Percentiles rank a stretch among this genome's conserved stretches.
Conservation (phyloP, 371 early-diverging fungal species). For the Umbelopsis sp. region DNA sequence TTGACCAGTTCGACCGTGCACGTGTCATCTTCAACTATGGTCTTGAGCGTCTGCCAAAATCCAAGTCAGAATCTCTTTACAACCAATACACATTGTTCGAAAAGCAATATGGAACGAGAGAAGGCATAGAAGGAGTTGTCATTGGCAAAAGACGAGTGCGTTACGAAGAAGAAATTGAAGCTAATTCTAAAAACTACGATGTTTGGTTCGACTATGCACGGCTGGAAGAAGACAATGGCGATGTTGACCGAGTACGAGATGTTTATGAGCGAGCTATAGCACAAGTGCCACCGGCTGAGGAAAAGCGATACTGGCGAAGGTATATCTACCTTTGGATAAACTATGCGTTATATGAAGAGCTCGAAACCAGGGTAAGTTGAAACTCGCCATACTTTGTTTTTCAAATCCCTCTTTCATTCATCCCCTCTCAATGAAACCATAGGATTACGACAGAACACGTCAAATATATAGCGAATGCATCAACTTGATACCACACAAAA, state of each 20-base stretch:
- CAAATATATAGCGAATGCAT: constrained; percentile 87
- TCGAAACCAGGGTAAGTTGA: constrained; percentile 44
- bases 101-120: constrained; percentile 90
- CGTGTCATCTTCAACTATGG: constrained; percentile 96
- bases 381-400: too few species aligned
- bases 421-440: neutral
- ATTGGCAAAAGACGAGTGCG: constrained; percentile 84
- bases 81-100: constrained; percentile 95
- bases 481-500: constrained; percentile 88
- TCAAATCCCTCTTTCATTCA: too few species aligned
- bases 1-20: constrained; percentile 78
- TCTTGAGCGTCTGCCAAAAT: constrained; percentile 82
- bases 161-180: constrained; percentile 85
- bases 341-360: constrained; percentile 95
- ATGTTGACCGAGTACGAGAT: constrained; percentile 80
- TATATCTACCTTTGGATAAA: constrained; percentile 98
- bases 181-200: constrained; percentile 89
- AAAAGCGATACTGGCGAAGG: constrained; percentile 94
- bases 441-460: constrained; percentile 82
- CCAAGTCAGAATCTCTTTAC: constrained; percentile 83
- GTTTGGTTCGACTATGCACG: constrained; percentile 94
- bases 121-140: constrained; percentile 90
- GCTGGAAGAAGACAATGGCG: constrained; percentile 84
- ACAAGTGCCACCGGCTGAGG: constrained; percentile 81
- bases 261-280: constrained; percentile 96